Percentiles rank a stretch among this genome's conserved stretches.
These are phyloP conservation scores for Reutealis trisperma DNA, from an alignment of 345 rosid species.

Conservation along the genomic window DNA sequence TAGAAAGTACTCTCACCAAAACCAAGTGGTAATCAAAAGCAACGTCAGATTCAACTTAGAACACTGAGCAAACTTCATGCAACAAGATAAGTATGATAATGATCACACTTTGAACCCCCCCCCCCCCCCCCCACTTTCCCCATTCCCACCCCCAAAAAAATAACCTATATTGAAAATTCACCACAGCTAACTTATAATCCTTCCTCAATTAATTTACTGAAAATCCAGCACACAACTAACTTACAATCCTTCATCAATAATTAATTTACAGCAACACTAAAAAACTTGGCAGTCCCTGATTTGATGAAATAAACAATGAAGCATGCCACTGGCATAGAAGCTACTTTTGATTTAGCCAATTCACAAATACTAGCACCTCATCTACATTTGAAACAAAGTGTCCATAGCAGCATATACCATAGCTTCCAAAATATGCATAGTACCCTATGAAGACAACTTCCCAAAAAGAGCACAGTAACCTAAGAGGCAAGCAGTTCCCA, in stretches of 20 bases:
- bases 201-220: neutral
- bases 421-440: neutral
- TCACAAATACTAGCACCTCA: neutral
- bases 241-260: neutral
- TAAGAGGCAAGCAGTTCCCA: neutral
- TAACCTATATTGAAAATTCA: neutral
- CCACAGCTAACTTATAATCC: neutral
- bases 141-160: neutral
- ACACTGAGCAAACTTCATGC: neutral
- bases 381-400: neutral
- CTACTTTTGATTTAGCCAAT: neutral
- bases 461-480: neutral
- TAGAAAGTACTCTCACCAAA: neutral
- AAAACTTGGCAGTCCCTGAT: neutral
- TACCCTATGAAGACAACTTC: neutral
- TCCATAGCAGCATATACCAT: neutral
- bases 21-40: neutral
- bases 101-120: neutral
- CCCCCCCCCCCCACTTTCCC: rapidly evolving
- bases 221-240: neutral
- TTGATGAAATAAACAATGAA: neutral
- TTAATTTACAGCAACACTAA: neutral
- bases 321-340: neutral
- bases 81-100: neutral
- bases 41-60: neutral